Percentiles rank a stretch among this genome's conserved stretches.
phyloP scores from a whole-genome alignment of 768 basidiomycete species.

The Trametes cinnabarina region DNA sequence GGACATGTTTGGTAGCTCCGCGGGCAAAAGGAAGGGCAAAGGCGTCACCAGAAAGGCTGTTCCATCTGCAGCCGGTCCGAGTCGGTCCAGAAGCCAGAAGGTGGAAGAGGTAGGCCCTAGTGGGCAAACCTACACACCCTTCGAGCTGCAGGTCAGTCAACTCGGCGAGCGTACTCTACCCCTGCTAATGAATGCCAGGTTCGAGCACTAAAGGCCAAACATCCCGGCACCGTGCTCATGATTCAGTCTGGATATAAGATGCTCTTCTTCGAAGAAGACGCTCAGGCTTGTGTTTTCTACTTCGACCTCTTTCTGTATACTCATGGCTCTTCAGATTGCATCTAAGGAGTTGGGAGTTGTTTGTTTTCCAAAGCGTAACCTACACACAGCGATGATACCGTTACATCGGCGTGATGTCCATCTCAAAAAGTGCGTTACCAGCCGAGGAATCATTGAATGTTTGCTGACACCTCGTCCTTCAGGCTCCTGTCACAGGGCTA shows the following conservation, averaged over 20 bases:
- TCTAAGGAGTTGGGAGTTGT: slow-evolving; percentile 78
- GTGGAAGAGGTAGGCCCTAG: slow-evolving; percentile 57
- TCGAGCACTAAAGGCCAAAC: slow-evolving; percentile 54
- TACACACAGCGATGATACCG: slow-evolving; percentile 74
- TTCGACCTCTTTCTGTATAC: not conserved
- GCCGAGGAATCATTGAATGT: no score
- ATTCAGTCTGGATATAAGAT: slow-evolving; percentile 85
- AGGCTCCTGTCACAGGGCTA: slow-evolving; percentile 77
- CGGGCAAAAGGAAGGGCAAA: slow-evolving; percentile 31
- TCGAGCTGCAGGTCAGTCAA: slow-evolving; percentile 64
- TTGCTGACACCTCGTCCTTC: no score
- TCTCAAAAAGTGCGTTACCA: slow-evolving; percentile 72
- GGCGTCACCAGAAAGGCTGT: slow-evolving; percentile 19
- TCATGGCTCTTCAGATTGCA: slow-evolving; percentile 49
- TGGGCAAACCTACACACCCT: slow-evolving; percentile 69
- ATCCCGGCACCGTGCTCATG: slow-evolving; percentile 69
- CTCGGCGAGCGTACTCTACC: not conserved
- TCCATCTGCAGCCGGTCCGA: not conserved
- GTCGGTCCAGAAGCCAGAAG: slow-evolving; percentile 32
- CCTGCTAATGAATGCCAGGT: slow-evolving; percentile 8
- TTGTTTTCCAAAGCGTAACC: slow-evolving; percentile 68
- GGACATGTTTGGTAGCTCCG: slow-evolving; percentile 40
- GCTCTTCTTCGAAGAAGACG: slow-evolving; percentile 82
- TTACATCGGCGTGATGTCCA: slow-evolving; percentile 65
- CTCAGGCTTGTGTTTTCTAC: slow-evolving; percentile 46